Conservation (phyloP, 768 basidiomycete genomes). For the Lactarius sp. region DNA sequence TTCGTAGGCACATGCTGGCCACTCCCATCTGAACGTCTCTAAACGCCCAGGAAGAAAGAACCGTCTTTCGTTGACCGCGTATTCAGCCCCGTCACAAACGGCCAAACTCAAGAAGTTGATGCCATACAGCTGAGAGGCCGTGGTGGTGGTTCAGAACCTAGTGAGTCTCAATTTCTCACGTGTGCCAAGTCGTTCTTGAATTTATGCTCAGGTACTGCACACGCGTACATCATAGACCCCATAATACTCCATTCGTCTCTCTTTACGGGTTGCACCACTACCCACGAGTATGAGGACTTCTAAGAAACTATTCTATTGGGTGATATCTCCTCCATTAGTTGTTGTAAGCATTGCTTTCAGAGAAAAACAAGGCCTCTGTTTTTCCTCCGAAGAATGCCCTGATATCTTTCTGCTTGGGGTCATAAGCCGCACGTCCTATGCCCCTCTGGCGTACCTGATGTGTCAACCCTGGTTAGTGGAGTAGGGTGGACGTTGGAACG, state of each 20-base stretch:
- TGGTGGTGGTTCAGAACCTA: not conserved
- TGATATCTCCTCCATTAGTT: constrained; percentile 7
- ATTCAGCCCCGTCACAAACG: constrained; percentile 62
- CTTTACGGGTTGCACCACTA: not conserved
- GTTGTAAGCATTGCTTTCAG: constrained; percentile 32
- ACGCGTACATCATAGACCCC: not conserved
- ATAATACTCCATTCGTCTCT: not conserved
- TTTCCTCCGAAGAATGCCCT: constrained; percentile 62
- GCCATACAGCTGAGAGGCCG: constrained; percentile 52
- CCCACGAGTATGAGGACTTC: not conserved
- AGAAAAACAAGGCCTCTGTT: constrained; percentile 5
- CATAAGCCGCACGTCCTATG: constrained; percentile 63
- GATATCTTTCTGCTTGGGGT: constrained; percentile 72
- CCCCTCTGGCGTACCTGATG: constrained; percentile 62
- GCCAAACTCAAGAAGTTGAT: constrained; percentile 63
- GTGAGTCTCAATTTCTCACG: not conserved
- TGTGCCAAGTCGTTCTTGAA: not conserved
- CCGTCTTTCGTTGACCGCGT: constrained; percentile 56
- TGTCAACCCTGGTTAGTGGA: not conserved
- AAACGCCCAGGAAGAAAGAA: constrained; percentile 67
- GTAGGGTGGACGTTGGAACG: not conserved
- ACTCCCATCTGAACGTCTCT: constrained; percentile 64
- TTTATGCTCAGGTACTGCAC: not conserved
- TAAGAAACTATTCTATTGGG: constrained; percentile 1
- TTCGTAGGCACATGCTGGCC: constrained; percentile 60